Percentiles rank a stretch among this genome's conserved stretches.
Conservation (phyloP, 306 rosid species). For the Albizia julibrissin region DNA sequence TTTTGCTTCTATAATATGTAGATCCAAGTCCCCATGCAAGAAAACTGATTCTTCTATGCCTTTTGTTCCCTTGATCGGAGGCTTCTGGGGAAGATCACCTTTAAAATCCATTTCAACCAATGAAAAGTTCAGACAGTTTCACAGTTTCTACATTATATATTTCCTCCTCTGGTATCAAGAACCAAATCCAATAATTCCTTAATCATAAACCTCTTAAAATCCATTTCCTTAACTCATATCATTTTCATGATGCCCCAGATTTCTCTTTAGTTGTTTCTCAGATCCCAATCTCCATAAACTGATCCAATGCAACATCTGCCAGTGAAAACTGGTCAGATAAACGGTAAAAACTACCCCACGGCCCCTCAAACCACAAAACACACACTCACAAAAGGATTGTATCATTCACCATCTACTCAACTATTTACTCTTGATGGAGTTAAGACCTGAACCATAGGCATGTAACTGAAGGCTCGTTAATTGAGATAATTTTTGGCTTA, state of each 20-base stretch:
- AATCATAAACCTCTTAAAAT: neutral
- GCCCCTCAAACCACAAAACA: no score
- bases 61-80: constrained; percentile 16
- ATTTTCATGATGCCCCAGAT: neutral
- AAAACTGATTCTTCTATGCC: constrained; percentile 34
- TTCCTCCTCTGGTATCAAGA: neutral
- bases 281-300: neutral
- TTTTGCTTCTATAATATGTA: constrained; percentile 70
- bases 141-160: constrained; percentile 20
- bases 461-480: neutral
- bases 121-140: constrained; percentile 21
- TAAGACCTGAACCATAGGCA: neutral
- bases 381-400: neutral
- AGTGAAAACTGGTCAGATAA: constrained; percentile 17
- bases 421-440: neutral
- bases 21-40: constrained; percentile 69
- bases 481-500: neutral
- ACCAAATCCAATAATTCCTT: neutral
- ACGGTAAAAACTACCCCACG: neutral
- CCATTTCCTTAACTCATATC: neutral
- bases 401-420: neutral
- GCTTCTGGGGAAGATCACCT: neutral
- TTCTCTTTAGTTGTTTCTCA: constrained; percentile 25
- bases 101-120: constrained; percentile 43
- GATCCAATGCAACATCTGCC: constrained; percentile 2